Percentiles rank a stretch among this genome's conserved stretches.
Evolutionary conservation across 2,329 filamentous ascomycete genomes (phyloP).

Genomic region (Thelonectria discophora): DNA sequence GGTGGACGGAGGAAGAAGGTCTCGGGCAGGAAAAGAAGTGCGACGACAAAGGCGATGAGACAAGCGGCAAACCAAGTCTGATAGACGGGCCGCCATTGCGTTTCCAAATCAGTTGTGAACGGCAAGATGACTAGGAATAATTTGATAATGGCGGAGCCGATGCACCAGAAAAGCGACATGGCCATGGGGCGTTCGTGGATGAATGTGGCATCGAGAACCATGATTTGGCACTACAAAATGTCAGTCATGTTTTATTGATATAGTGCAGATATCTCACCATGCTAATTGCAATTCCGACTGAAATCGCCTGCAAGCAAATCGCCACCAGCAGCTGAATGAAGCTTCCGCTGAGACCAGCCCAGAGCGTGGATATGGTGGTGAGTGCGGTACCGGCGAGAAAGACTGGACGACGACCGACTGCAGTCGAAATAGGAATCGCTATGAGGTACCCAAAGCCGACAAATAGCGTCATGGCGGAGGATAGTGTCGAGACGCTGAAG

Average conservation of each 20-base stretch:
- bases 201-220: constrained; percentile 6
- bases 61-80: background rate
- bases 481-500: background rate
- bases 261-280: background rate
- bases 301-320: background rate
- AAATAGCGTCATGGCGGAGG: background rate
- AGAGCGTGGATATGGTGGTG: background rate
- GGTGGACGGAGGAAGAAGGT: constrained; percentile 10
- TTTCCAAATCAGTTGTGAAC: background rate
- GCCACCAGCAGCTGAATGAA: background rate
- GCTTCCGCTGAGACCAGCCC: background rate
- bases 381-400: background rate
- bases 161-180: background rate
- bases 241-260: background rate
- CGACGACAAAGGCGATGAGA: background rate
- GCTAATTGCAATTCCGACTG: background rate
- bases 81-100: constrained; percentile 2
- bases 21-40: constrained; percentile 5
- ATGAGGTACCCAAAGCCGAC: background rate
- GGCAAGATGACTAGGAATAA: background rate
- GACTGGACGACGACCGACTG: background rate
- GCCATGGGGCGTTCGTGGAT: constrained; percentile 9
- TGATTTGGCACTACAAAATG: background rate
- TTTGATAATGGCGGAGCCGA: background rate
- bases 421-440: background rate